These are phyloP conservation scores for Asclepias syriaca DNA, from an alignment of 257 asterid genomes.

Conservation along the genomic window DNA sequence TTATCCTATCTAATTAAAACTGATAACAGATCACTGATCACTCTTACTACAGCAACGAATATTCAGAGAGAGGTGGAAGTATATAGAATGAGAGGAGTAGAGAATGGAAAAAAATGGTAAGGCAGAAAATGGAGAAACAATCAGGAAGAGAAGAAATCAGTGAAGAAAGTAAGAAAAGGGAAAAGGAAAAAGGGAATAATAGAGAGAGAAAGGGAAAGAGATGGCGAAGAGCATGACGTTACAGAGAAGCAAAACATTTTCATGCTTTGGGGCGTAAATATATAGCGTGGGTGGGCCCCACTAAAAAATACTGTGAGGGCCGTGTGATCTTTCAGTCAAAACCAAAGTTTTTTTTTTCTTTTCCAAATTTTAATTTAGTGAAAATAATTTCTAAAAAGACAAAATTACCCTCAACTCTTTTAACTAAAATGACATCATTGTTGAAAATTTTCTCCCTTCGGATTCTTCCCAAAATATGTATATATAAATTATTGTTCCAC, in stretches of 20 bases:
- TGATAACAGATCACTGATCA: background rate
- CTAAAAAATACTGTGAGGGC: background rate
- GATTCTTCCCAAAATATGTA: background rate
- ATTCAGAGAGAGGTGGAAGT: background rate
- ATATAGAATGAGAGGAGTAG: background rate
- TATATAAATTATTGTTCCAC: background rate
- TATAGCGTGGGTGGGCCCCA: conserved; percentile 4
- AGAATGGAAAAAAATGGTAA: background rate
- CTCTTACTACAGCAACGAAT: background rate
- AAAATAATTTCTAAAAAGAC: conserved; percentile 6
- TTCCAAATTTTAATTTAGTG: too few species aligned
- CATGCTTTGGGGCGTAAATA: conserved; percentile 1
- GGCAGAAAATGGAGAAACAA: background rate
- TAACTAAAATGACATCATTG: background rate
- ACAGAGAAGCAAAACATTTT: conserved; percentile 24
- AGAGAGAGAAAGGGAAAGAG: background rate
- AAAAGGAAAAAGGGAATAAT: background rate
- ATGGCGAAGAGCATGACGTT: conserved; percentile 26
- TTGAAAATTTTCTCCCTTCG: background rate
- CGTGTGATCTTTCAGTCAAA: background rate
- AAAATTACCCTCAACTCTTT: conserved; percentile 9
- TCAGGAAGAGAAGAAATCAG: background rate
- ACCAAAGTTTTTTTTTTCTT: background rate
- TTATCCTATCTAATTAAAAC: background rate
- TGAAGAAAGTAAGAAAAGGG: conserved; percentile 1